Evolutionary conservation across 164 flowering plant species (phyloP).

Genomic region (Litsea cubeba): DNA sequence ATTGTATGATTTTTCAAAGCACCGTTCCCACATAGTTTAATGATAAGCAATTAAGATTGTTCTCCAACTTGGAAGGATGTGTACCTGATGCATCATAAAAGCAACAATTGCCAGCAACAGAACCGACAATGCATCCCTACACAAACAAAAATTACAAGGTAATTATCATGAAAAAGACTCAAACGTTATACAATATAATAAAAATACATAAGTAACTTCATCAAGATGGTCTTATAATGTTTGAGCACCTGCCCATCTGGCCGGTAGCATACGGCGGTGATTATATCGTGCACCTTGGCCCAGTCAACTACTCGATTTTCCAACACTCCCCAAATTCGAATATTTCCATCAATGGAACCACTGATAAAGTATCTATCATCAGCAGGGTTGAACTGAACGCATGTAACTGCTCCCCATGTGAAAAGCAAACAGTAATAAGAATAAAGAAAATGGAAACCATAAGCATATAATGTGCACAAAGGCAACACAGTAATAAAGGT

Average conservation of each 20-base stretch:
- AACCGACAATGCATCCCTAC: slow-evolving; percentile 77
- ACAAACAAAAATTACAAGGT: slow-evolving; percentile 4
- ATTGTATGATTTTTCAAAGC: too few species aligned
- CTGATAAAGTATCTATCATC: slow-evolving; percentile 66
- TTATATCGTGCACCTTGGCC: slow-evolving; percentile 38
- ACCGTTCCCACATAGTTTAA: too few species aligned
- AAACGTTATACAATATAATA: not conserved
- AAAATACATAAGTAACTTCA: not conserved
- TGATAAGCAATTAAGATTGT: not conserved
- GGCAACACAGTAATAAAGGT: not conserved
- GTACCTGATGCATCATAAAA: slow-evolving; percentile 66
- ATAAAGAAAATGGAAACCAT: not conserved
- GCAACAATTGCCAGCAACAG: slow-evolving; percentile 58
- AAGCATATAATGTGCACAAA: not conserved
- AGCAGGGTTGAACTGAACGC: slow-evolving; percentile 76
- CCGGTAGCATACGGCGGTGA: slow-evolving; percentile 53
- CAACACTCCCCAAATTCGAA: slow-evolving; percentile 67
- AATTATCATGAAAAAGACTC: not conserved
- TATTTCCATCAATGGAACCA: slow-evolving; percentile 86
- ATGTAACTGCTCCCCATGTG: slow-evolving; percentile 54
- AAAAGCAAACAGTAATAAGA: slow-evolving; percentile 9
- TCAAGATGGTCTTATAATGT: not conserved
- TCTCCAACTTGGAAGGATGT: not conserved
- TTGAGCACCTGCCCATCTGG: slow-evolving; percentile 63
- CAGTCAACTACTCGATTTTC: slow-evolving; percentile 67